Evolutionary conservation across 371 early-diverging fungal genomes (phyloP).

Genomic region (Batkoa obscura): DNA sequence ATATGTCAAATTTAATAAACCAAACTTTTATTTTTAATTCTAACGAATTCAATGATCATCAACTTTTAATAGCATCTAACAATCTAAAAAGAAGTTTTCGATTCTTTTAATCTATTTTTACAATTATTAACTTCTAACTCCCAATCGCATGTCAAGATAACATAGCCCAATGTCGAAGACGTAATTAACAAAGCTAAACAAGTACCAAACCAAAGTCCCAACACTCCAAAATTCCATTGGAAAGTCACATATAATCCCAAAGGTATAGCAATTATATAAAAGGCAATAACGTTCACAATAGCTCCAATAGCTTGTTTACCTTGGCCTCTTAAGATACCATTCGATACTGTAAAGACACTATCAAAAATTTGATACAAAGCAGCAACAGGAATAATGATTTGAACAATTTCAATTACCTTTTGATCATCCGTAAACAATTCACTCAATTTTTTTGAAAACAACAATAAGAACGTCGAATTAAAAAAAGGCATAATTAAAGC

Average conservation of each 20-base stretch:
- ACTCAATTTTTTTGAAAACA: slow-evolving; percentile 12
- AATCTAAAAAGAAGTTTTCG: neutral
- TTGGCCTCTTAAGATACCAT: slow-evolving; percentile 3
- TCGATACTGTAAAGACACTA: neutral
- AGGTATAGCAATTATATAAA: slow-evolving; percentile 2
- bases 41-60: no score
- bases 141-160: neutral
- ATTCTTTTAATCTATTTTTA: neutral
- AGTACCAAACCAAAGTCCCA: slow-evolving; percentile 1
- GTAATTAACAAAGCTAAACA: slow-evolving; percentile 1
- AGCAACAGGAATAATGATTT: slow-evolving; percentile 46
- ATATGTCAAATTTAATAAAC: no score
- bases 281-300: slow-evolving; percentile 2
- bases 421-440: slow-evolving; percentile 45
- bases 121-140: neutral
- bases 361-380: slow-evolving; percentile 50
- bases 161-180: neutral
- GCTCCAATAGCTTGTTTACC: slow-evolving; percentile 2
- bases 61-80: no score
- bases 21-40: no score
- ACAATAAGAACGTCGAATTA: slow-evolving; percentile 17
- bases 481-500: slow-evolving; percentile 18
- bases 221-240: neutral
- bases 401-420: slow-evolving; percentile 43
- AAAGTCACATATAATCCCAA: neutral